phyloP scores from a whole-genome alignment of 2,329 filamentous ascomycete genomes.

The Aquanectria penicillioides region DNA sequence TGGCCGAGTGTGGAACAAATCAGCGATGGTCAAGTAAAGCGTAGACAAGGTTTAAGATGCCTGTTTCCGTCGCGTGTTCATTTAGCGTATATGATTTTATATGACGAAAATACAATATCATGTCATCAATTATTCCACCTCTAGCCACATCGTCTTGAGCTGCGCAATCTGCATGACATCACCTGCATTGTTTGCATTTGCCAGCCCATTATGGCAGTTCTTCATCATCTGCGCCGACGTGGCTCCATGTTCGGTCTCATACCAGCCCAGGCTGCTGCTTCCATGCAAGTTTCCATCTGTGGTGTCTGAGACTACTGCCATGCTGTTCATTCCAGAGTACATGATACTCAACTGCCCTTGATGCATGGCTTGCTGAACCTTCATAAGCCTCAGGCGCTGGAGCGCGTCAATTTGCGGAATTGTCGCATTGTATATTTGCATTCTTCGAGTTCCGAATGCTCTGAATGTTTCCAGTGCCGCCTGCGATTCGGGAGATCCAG shows the following conservation, averaged over 20 bases:
- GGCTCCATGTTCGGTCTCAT: slow-evolving; percentile 47
- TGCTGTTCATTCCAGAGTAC: slow-evolving; percentile 46
- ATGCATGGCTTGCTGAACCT: slow-evolving; percentile 47
- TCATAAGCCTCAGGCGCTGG: slow-evolving; percentile 41
- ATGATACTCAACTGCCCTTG: slow-evolving; percentile 46
- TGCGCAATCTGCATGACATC: slow-evolving; percentile 42
- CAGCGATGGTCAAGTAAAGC: too few species aligned
- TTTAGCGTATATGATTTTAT: not conserved
- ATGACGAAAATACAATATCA: not conserved
- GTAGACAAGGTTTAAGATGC: too few species aligned
- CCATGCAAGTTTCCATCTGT: slow-evolving; percentile 47
- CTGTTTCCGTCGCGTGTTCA: not conserved
- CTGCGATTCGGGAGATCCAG: slow-evolving; percentile 39
- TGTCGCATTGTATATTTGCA: slow-evolving; percentile 44
- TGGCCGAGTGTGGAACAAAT: too few species aligned
- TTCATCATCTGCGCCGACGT: slow-evolving; percentile 46
- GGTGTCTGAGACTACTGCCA: slow-evolving; percentile 38
- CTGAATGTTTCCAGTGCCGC: slow-evolving; percentile 40
- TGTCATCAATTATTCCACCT: slow-evolving; percentile 42
- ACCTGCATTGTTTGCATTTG: slow-evolving; percentile 37
- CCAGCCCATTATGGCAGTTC: slow-evolving; percentile 46
- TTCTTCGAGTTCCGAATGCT: slow-evolving; percentile 38
- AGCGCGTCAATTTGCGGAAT: slow-evolving; percentile 45
- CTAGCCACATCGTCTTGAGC: slow-evolving; percentile 41
- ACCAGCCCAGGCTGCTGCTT: slow-evolving; percentile 47